Evolutionary conservation across 768 basidiomycete genomes (phyloP).

Genomic region (Podaxis rugospora): DNA sequence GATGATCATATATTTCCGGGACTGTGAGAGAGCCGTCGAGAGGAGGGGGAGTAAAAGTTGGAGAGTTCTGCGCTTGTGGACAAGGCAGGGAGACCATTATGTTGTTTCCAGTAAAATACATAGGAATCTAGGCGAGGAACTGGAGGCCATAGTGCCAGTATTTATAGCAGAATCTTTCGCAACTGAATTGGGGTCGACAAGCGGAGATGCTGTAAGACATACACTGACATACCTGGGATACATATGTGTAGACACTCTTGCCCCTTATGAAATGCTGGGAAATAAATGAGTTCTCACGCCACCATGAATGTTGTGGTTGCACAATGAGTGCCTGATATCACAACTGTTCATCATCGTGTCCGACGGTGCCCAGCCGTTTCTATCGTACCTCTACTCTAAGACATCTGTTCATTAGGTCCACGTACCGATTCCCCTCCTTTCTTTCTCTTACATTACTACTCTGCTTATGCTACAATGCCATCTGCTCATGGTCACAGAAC

Average conservation of each 20-base stretch:
- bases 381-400: not conserved
- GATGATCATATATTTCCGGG: constrained; percentile 30
- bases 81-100: constrained; percentile 7
- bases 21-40: constrained; percentile 26
- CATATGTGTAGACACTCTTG: not conserved
- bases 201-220: not conserved
- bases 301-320: constrained; percentile 7
- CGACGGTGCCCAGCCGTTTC: not conserved
- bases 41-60: constrained; percentile 21
- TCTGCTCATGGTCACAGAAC: constrained; percentile 54
- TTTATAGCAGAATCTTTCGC: not conserved
- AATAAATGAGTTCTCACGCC: constrained; percentile 4
- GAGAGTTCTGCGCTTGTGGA: constrained; percentile 2
- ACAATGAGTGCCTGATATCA: not conserved
- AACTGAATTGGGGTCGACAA: not conserved
- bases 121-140: not conserved
- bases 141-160: not conserved
- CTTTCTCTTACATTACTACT: constrained; percentile 25
- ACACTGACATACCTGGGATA: not conserved
- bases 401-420: constrained; percentile 21
- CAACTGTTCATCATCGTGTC: constrained; percentile 1
- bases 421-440: constrained; percentile 31
- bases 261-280: not conserved
- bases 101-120: not conserved
- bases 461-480: constrained; percentile 43